Conservation (phyloP, 768 basidiomycete genomes). For the Gloeophyllum trabeum region DNA sequence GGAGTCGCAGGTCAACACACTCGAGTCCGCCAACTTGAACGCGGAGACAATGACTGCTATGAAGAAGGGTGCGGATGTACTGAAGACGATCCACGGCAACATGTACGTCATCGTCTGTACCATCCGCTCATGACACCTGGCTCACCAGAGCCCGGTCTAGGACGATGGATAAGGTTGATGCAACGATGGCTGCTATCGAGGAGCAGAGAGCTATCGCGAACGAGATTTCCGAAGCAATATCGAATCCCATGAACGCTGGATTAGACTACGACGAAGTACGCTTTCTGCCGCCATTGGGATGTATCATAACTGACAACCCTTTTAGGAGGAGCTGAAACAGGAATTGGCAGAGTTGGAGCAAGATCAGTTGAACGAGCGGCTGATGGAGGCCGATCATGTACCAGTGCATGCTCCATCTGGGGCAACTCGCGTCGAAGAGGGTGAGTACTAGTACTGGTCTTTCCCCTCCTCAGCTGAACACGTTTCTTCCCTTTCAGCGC, state of each 20-base stretch:
- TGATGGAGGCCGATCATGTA: slow-evolving; percentile 81
- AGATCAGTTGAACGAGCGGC: slow-evolving; percentile 73
- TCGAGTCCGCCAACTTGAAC: slow-evolving; percentile 96
- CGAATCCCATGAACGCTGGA: slow-evolving; percentile 50
- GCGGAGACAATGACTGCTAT: slow-evolving; percentile 95
- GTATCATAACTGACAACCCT: not conserved
- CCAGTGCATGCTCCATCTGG: slow-evolving; percentile 76
- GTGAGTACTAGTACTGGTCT: slow-evolving; percentile 25
- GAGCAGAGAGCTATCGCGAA: slow-evolving; percentile 89
- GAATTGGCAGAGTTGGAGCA: slow-evolving; percentile 86
- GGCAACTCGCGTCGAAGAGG: slow-evolving; percentile 31
- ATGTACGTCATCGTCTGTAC: slow-evolving; percentile 45
- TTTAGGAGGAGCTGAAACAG: slow-evolving; percentile 65
- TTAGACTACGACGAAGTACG: slow-evolving; percentile 64
- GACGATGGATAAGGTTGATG: slow-evolving; percentile 80
- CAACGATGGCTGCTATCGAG: slow-evolving; percentile 75
- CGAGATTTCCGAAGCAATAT: slow-evolving; percentile 86
- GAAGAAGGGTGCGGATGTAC: slow-evolving; percentile 88
- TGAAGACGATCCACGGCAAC: slow-evolving; percentile 82
- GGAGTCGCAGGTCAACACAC: slow-evolving; percentile 93
- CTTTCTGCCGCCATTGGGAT: slow-evolving; percentile 5
- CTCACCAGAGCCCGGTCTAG: slow-evolving; percentile 27
- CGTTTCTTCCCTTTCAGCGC: slow-evolving; percentile 10
- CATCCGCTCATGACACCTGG: slow-evolving; percentile 2
- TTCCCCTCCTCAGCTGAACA: slow-evolving; percentile 3